Evolutionary conservation across 129 eudicot species (phyloP), one percentile per base, ranked within the genome.

Genomic region (Chrysanthemum makinoi): DNA sequence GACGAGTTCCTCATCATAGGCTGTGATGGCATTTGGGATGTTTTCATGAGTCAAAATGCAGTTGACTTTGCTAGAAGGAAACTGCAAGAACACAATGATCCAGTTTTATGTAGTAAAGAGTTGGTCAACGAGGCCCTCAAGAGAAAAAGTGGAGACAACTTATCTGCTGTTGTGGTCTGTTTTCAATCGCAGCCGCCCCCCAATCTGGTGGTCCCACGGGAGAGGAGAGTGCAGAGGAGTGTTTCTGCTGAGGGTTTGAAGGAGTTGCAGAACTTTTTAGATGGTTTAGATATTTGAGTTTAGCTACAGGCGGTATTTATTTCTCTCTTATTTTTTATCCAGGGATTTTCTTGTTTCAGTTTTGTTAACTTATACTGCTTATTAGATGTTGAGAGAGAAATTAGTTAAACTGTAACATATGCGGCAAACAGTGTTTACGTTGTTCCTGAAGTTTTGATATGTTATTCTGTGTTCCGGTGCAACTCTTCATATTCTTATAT

Each of bases 1-100:
- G 98, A 93, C n/a, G 98, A 93, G 85, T 93, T 93, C 68, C 84
- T 93, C n/a, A 93, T 93, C 60, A 85, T 93, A 4, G 98, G 98
- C 1, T 89, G 98, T 63, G 98, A 93, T 33, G 98, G 98, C 3
- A 80, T 93, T 35, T 93, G 98, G 98, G 98, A 93, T 24, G 98
- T 93, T 26, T 93, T 93, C 49, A 80, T 80, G 95, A 93, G 96
- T 77, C 98, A 93, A 77, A 93, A 93, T 48, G 98, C 98, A 2
- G 88, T 93, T 10, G 98, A 93, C 69, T 89, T 93, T 83, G 98
- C 96, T 13, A 90, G 98, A 13, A 81, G 96, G 66, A 80, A 80
- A 76, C 88, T 93, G 22, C 98, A 93, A 66, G 92, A 93, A 61
- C 98, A 93, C 83, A 93, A 93, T 49, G 96, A 93, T 69, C 98